These are phyloP conservation scores for Xylaria sp. DNA, from an alignment of 2,329 filamentous ascomycete genomes.

Conservation along the genomic window DNA sequence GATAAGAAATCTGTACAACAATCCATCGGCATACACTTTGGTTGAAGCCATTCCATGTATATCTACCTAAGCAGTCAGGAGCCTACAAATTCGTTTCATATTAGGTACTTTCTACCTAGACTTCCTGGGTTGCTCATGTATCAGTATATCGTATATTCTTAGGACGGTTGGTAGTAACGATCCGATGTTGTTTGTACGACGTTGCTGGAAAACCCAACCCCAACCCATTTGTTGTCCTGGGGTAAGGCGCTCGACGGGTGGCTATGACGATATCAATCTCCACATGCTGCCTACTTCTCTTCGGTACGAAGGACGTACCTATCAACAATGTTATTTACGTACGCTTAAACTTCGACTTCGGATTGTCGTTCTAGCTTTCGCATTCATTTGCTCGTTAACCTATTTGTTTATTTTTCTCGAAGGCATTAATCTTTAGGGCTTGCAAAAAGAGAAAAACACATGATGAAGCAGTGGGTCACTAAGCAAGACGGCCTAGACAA, in stretches of 20 bases:
- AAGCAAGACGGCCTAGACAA: slow-evolving; percentile 67
- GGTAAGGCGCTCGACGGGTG: not conserved
- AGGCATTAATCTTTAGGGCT: no score
- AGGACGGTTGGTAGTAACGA: not conserved
- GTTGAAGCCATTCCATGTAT: not conserved
- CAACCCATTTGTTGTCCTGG: not conserved
- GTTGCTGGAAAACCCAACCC: not conserved
- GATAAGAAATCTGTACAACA: slow-evolving; percentile 20
- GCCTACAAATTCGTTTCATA: no score
- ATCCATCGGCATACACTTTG: not conserved
- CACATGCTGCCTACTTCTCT: slow-evolving; percentile 6
- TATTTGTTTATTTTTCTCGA: no score
- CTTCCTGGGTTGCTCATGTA: no score
- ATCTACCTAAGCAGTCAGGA: not conserved
- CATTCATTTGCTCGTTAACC: not conserved
- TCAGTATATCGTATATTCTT: no score
- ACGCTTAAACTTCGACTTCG: not conserved
- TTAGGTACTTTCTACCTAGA: no score
- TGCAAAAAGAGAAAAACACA: not conserved
- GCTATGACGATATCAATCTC: slow-evolving; percentile 9
- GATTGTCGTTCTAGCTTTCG: not conserved
- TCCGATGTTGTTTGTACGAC: not conserved
- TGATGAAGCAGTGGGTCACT: slow-evolving; percentile 64
- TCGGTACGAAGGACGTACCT: not conserved
- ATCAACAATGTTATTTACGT: not conserved